Evolutionary conservation across 805 yeast genomes (phyloP).

Genomic region (Komagataella populi): DNA sequence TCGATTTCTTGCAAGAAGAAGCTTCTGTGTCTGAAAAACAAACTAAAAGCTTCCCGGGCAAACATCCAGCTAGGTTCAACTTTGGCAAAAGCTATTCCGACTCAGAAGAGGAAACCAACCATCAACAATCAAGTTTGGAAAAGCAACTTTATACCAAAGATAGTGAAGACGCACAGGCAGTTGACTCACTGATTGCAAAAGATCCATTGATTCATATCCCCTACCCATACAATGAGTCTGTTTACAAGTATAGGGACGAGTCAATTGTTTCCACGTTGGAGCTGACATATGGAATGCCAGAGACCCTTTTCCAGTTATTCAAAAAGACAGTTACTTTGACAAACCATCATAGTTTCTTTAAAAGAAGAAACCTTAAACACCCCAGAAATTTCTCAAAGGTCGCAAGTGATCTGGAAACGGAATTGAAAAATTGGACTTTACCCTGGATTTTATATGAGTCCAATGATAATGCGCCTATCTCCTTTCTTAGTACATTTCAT

Average conservation of each 20-base stretch:
- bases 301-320: conserved; percentile 28
- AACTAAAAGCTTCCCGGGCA: background rate
- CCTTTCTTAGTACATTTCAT: conserved; percentile 24
- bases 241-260: background rate
- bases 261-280: conserved; percentile 15
- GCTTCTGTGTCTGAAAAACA: background rate
- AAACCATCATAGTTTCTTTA: conserved; percentile 37
- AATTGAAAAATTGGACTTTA: conserved; percentile 29
- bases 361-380: conserved; percentile 19
- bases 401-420: conserved; percentile 42
- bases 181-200: background rate
- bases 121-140: background rate
- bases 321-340: conserved; percentile 31
- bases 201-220: background rate
- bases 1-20: background rate
- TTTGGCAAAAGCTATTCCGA: background rate
- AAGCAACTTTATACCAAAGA: background rate
- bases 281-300: conserved; percentile 34
- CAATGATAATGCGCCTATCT: conserved; percentile 5
- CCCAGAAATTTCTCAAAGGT: conserved; percentile 43
- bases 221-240: background rate
- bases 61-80: background rate
- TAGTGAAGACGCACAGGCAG: background rate
- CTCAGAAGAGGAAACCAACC: background rate
- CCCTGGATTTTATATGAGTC: conserved; percentile 25